Conservation (phyloP, 768 basidiomycete species). For the Phlegmacium glaucopus region DNA sequence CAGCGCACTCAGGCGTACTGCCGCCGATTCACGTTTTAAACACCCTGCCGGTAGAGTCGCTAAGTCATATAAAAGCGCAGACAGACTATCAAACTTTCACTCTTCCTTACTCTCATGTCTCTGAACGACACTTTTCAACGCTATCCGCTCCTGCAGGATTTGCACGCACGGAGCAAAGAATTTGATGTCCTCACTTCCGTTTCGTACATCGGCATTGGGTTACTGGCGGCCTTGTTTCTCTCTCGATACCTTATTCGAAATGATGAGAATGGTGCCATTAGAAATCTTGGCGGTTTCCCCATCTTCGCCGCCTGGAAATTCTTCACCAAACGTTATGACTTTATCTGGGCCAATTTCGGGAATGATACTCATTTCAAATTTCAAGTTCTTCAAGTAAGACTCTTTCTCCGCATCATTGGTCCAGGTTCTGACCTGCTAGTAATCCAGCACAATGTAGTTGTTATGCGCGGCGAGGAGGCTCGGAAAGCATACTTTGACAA, state of each 20-base stretch:
- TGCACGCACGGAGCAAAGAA: not conserved
- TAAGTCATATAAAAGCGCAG: too few species aligned
- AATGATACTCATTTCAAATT: slow-evolving; percentile 20
- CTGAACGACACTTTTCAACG: not conserved
- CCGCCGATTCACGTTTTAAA: too few species aligned
- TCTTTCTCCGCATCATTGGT: not conserved
- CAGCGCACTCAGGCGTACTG: too few species aligned
- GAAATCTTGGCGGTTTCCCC: slow-evolving; percentile 13
- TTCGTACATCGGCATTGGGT: not conserved
- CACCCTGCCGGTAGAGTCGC: too few species aligned
- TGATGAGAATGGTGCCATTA: not conserved
- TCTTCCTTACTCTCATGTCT: not conserved
- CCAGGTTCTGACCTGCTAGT: not conserved
- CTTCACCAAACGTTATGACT: slow-evolving; percentile 25
- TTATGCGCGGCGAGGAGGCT: slow-evolving; percentile 12
- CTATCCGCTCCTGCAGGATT: not conserved
- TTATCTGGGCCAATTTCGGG: slow-evolving; percentile 17
- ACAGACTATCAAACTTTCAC: too few species aligned
- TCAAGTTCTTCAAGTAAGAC: slow-evolving; percentile 21
- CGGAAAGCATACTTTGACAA: slow-evolving; percentile 25
- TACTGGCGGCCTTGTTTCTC: not conserved
- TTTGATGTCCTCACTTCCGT: not conserved
- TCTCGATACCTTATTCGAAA: not conserved
- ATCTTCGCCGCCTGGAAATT: slow-evolving; percentile 27
- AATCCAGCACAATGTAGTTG: slow-evolving; percentile 14